These are phyloP conservation scores for Flaveria trinervia DNA, from an alignment of 129 eudicot species.

Conservation along the genomic window DNA sequence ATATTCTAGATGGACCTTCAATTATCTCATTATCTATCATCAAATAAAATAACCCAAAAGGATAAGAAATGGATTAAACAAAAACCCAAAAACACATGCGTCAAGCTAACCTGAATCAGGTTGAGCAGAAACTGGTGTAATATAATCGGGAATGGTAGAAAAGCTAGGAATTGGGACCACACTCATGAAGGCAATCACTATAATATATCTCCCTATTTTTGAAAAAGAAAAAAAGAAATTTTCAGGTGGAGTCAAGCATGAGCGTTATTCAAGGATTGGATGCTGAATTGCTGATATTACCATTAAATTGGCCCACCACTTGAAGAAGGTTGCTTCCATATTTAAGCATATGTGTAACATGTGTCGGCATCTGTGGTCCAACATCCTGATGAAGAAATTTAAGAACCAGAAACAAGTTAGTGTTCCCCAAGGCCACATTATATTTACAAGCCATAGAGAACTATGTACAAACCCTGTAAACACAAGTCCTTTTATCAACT, in stretches of 20 bases:
- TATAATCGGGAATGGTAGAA: constrained; percentile 55
- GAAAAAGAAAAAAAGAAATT: constrained; percentile 1
- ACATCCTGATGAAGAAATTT: constrained; percentile 51
- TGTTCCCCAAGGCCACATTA: constrained; percentile 18
- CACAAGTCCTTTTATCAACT: constrained; percentile 61
- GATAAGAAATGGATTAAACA: background rate
- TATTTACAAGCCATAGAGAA: constrained; percentile 17
- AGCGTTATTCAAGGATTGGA: background rate
- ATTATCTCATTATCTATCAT: constrained; percentile 69
- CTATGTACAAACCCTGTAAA: constrained; percentile 53
- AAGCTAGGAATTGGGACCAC: constrained; percentile 34
- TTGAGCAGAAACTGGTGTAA: constrained; percentile 49
- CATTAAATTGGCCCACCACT: constrained; percentile 82
- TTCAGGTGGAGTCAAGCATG: constrained; percentile 17
- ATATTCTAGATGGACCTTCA: constrained; percentile 82
- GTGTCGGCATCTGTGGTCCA: constrained; percentile 86
- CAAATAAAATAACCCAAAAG: constrained; percentile 10
- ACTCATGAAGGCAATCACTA: constrained; percentile 70
- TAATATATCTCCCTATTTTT: constrained; percentile 55
- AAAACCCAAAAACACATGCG: constrained; percentile 3
- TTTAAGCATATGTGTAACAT: constrained; percentile 63
- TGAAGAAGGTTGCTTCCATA: constrained; percentile 89
- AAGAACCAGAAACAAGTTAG: constrained; percentile 26
- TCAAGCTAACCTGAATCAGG: constrained; percentile 55
- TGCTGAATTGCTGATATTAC: constrained; percentile 31